These are phyloP conservation scores for Grosmannia clavigera DNA, from an alignment of 2,329 filamentous ascomycete species.

Conservation along the genomic window DNA sequence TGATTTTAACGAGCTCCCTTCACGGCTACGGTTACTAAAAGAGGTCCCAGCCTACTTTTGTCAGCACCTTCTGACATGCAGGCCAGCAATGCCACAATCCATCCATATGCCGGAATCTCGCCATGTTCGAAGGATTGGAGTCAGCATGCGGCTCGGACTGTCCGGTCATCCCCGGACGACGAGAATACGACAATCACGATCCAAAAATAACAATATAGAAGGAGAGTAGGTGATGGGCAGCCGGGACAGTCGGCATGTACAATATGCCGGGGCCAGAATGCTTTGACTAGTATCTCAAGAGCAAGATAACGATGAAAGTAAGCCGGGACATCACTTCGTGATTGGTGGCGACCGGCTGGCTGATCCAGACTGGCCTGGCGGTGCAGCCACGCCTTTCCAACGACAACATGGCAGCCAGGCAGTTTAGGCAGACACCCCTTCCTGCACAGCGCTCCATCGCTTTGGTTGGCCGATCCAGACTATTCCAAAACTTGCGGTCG, in stretches of 20 bases:
- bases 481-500: conserved; percentile 9
- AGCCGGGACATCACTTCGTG: background rate
- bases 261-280: background rate
- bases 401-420: no score
- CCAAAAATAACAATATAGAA: background rate
- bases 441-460: no score
- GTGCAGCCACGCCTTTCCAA: no score
- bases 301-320: background rate
- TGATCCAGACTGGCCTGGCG: no score
- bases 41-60: background rate
- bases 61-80: background rate
- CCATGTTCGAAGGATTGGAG: background rate
- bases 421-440: no score
- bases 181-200: background rate
- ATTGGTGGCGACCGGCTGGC: no score
- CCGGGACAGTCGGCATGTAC: background rate
- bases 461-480: no score
- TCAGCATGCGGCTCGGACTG: background rate
- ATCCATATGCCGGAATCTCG: background rate
- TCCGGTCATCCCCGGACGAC: background rate
- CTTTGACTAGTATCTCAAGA: background rate
- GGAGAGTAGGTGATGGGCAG: background rate
- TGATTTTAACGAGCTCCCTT: background rate
- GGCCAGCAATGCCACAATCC: background rate
- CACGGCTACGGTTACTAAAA: background rate